Conservation (phyloP, 495 filamentous ascomycete species). For the Neohortaea acidophila region DNA sequence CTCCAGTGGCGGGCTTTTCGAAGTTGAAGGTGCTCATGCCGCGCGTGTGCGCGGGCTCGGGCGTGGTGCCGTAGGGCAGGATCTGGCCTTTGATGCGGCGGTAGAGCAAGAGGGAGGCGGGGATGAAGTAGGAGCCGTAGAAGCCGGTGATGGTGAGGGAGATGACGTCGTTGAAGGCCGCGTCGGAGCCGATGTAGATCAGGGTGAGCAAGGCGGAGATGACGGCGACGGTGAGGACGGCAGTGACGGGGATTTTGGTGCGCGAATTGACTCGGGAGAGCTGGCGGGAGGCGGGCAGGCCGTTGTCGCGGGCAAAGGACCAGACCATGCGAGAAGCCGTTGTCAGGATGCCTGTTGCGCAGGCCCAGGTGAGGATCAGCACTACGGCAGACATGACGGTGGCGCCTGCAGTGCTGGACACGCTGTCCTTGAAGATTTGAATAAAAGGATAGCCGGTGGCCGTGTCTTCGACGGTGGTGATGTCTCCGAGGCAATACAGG, state of each 20-base stretch:
- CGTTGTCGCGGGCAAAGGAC: conserved; percentile 31
- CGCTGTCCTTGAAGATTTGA: conserved; percentile 40
- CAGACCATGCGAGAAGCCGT: conserved; percentile 32
- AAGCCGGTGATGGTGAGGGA: conserved; percentile 17
- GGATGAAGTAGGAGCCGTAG: conserved; percentile 17
- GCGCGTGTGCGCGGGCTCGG: background rate
- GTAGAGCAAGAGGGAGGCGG: conserved; percentile 13
- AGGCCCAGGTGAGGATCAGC: conserved; percentile 22
- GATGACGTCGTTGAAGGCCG: conserved; percentile 18
- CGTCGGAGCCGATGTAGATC: conserved; percentile 16
- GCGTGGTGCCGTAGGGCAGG: conserved; percentile 3
- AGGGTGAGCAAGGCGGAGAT: conserved; percentile 12
- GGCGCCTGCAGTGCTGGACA: conserved; percentile 35
- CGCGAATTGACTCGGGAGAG: conserved; percentile 9
- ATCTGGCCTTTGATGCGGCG: conserved; percentile 14
- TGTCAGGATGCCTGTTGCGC: conserved; percentile 28
- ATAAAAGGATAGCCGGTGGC: conserved; percentile 38
- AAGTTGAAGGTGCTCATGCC: background rate
- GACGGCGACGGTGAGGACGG: conserved; percentile 8
- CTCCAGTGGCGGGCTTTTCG: background rate
- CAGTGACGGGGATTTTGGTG: conserved; percentile 12
- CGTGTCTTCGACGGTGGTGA: conserved; percentile 31
- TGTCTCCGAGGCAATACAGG: conserved; percentile 39
- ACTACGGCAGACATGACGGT: conserved; percentile 33
- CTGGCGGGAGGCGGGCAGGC: conserved; percentile 15